These are phyloP conservation scores for Neolecta irregularis DNA, from an alignment of 1,139 yeast genomes.

Conservation along the genomic window DNA sequence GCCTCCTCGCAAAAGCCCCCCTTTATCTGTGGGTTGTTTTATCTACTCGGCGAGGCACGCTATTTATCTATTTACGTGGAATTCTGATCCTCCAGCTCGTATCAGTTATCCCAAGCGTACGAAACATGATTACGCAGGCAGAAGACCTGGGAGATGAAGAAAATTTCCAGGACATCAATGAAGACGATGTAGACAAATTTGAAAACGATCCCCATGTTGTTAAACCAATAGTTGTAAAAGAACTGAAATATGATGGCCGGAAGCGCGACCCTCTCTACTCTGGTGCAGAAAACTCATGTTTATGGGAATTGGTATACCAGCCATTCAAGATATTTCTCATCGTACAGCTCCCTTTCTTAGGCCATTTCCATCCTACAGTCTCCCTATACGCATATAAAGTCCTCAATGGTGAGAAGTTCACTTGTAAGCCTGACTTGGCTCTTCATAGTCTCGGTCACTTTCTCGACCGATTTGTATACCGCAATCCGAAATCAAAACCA, in stretches of 20 bases:
- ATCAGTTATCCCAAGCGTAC: constrained; percentile 35
- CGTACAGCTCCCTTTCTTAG: constrained; percentile 36
- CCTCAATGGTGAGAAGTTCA: constrained; percentile 33
- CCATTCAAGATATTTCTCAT: constrained; percentile 18
- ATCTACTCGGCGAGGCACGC: constrained; percentile 42
- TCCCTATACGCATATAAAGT: constrained; percentile 56
- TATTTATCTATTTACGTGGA: neutral
- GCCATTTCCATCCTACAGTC: constrained; percentile 88
- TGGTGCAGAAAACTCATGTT: constrained; percentile 58
- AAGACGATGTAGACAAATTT: constrained; percentile 12
- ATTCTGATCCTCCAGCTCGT: no score
- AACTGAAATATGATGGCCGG: constrained; percentile 74
- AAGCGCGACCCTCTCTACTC: constrained; percentile 86
- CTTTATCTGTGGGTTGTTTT: constrained; percentile 79
- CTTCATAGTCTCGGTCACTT: constrained; percentile 77
- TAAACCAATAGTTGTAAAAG: constrained; percentile 1
- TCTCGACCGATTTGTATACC: constrained; percentile 88
- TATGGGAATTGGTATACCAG: constrained; percentile 52
- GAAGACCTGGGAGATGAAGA: constrained; percentile 17
- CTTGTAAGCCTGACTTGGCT: constrained; percentile 69
- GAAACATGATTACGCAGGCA: constrained; percentile 32
- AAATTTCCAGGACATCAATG: no score
- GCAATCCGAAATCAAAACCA: constrained; percentile 71
- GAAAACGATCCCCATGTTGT: constrained; percentile 8
- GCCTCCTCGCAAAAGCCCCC: constrained; percentile 44